Conservation (phyloP, 2,329 filamentous ascomycete species). For the Exophiala sp. region DNA sequence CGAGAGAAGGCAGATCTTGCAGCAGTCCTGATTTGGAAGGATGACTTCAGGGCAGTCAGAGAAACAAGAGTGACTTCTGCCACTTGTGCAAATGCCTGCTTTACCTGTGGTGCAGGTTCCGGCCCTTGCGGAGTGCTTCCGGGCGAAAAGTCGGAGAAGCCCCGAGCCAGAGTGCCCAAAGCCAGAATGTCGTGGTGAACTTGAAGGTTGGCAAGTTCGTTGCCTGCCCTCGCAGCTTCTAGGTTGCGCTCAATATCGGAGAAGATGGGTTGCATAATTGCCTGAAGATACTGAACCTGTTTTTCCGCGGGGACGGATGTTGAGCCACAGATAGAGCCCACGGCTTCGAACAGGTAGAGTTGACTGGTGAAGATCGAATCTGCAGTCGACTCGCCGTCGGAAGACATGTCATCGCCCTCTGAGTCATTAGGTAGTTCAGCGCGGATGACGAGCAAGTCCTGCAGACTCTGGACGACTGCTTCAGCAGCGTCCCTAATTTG, state of each 20-base stretch:
- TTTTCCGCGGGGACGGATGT: conserved; percentile 70
- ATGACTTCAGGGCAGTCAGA: conserved; percentile 74
- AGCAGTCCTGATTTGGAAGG: conserved; percentile 76
- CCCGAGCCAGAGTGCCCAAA: conserved; percentile 81
- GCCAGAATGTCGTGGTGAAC: conserved; percentile 97
- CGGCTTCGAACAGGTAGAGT: conserved; percentile 87
- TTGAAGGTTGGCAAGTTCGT: conserved; percentile 76
- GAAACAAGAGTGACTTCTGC: conserved; percentile 87
- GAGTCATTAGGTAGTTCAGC: conserved; percentile 76
- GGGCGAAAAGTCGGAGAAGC: conserved; percentile 84
- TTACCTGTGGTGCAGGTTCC: conserved; percentile 61
- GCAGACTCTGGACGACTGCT: conserved; percentile 82
- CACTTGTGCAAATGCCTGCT: conserved; percentile 76
- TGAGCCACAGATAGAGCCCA: conserved; percentile 86
- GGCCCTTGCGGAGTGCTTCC: conserved; percentile 46
- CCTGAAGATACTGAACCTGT: conserved; percentile 78
- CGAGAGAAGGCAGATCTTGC: conserved; percentile 87
- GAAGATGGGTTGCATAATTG: conserved; percentile 84
- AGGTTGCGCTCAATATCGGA: conserved; percentile 80
- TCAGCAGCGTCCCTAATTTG: conserved; percentile 86
- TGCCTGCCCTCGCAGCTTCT: conserved; percentile 66
- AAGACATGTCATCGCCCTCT: conserved; percentile 87
- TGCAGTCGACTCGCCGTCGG: conserved; percentile 81
- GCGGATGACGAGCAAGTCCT: conserved; percentile 81
- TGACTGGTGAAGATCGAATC: conserved; percentile 88